Evolutionary conservation across 176 grass and related monocot species (phyloP).

Genomic region (Echinochloa phyllopogon): DNA sequence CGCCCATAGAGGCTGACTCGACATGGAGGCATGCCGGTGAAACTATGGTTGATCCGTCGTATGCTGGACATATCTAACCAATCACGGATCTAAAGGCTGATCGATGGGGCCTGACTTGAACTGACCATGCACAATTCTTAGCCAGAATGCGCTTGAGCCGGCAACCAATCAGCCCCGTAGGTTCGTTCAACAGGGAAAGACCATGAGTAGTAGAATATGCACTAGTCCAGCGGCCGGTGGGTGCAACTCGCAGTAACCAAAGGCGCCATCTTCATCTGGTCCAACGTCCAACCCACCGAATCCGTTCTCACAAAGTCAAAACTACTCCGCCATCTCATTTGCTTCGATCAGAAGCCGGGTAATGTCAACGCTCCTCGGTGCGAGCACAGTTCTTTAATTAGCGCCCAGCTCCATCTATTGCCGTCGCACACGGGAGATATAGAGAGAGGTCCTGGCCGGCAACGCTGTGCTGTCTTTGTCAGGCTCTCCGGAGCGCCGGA

Average conservation of each 20-base stretch:
- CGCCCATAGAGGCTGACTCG: too few species aligned
- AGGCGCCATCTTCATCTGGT: not conserved
- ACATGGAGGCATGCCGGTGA: too few species aligned
- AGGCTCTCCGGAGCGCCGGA: not conserved
- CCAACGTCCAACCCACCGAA: slow-evolving; percentile 16
- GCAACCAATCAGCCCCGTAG: too few species aligned
- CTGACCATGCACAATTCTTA: too few species aligned
- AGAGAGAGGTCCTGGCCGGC: not conserved
- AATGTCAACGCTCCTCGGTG: slow-evolving; percentile 29
- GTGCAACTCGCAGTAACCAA: slow-evolving; percentile 16
- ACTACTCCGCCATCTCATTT: not conserved
- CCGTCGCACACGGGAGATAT: not conserved
- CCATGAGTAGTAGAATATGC: not conserved
- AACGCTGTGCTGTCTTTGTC: not conserved
- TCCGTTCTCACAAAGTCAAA: slow-evolving; percentile 17
- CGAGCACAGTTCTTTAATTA: not conserved
- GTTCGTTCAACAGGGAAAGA: too few species aligned
- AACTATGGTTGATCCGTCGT: too few species aligned
- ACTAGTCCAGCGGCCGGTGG: not conserved
- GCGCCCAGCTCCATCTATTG: not conserved
- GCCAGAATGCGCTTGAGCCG: too few species aligned
- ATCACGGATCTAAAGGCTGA: too few species aligned
- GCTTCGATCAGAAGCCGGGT: slow-evolving; percentile 7
- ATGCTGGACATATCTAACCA: too few species aligned
- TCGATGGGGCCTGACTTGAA: too few species aligned